Evolutionary conservation across 768 basidiomycete genomes (phyloP), one percentile per base, ranked within the genome.

Genomic region (Lactarius sanguifluus): DNA sequence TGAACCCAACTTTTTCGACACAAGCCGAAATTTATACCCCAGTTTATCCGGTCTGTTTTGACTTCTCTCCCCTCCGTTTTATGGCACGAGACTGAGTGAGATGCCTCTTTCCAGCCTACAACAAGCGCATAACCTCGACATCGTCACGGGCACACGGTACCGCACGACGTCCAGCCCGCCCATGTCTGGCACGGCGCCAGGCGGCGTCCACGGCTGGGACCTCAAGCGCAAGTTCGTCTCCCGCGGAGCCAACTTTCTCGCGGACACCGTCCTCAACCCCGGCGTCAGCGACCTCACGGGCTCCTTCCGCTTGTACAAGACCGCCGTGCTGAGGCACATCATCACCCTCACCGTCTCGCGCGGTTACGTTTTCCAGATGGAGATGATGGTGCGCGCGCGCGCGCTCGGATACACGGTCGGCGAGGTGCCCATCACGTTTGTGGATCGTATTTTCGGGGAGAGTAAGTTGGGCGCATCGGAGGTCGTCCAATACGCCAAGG

Each of bases 281-380:
- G 91, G 93, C 1, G 91, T 95, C 38, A 93, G 89, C 74, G 94
- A 96, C 77, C 76, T 96, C 69, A 96, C 94, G 9, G 94, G 94
- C 8, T 92, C 90, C 67, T 96, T 96, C 79, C 81, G 94, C 66
- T 76, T 96, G 18, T 96, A 96, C 75, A 87, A 91, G 45, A 75
- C 86, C 13, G 81, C 82, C 1, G 94, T 91, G 8, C 81, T 96
- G 62, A 85, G 83, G 57, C 87, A 93, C 70, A 90, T 96, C 73
- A 96, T 96, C 71, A 85, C 88, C 5, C 83, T 88, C 70, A 94
- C 91, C 2, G 83, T 88, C 67, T 94, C 93, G 2, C 91, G 91
- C 70, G 94, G 94, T 10, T 96, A 96, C 72, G 94, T 96, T 36
- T 96, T 96, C 81, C 94, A 96, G 81, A 96, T 96, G 94, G 94